phyloP scores from a whole-genome alignment of 208 protist species.

The Leishmania turanica region DNA sequence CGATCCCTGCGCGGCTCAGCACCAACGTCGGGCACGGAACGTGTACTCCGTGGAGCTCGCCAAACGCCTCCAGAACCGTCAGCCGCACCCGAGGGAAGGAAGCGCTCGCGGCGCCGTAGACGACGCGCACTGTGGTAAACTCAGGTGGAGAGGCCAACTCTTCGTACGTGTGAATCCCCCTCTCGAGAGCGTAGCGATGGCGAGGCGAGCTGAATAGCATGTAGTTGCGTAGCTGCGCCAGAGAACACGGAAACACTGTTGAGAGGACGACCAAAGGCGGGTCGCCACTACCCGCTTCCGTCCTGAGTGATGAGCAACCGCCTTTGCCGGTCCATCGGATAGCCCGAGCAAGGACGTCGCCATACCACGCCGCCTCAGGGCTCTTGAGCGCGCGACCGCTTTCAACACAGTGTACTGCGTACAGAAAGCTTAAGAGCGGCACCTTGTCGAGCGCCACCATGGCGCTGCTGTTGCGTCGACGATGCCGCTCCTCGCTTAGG shows the following conservation, averaged over 20 bases:
- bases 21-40: constrained; percentile 9
- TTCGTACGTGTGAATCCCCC: constrained; percentile 1
- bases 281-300: background rate
- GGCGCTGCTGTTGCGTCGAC: background rate
- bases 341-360: constrained; percentile 13
- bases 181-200: constrained; percentile 21
- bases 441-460: constrained; percentile 23
- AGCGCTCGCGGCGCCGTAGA: background rate
- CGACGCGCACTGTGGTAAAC: constrained; percentile 10
- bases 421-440: constrained; percentile 27
- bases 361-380: background rate
- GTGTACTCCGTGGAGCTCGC: background rate
- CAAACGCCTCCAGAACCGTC: constrained; percentile 24
- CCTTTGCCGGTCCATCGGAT: background rate
- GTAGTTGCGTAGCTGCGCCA: constrained; percentile 20
- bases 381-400: constrained; percentile 7
- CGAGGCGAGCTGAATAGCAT: constrained; percentile 18
- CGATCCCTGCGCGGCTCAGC: constrained; percentile 16
- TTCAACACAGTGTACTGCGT: constrained; percentile 14
- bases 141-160: constrained; percentile 25
- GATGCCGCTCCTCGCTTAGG: constrained; percentile 18
- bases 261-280: constrained; percentile 14
- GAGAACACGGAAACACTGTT: constrained; percentile 23
- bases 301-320: background rate
- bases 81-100: constrained; percentile 3